These are phyloP conservation scores for Aurinia saxatilis DNA, from an alignment of 345 rosid genomes.

Conservation along the genomic window DNA sequence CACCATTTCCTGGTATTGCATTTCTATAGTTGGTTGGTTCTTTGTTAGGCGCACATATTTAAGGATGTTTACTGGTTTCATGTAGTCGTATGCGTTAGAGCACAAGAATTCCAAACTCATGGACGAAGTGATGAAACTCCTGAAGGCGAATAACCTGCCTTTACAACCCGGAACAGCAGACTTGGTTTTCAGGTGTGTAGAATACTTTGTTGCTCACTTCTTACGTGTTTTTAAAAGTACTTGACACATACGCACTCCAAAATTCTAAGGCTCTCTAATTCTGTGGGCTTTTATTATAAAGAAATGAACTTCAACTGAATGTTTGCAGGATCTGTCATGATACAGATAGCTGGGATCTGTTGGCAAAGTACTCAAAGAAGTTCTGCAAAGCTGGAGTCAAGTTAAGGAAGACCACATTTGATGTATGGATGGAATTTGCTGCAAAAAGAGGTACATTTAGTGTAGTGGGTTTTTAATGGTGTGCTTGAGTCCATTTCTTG, in stretches of 20 bases:
- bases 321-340: constrained; percentile 62
- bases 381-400: constrained; percentile 69
- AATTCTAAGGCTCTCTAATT: neutral
- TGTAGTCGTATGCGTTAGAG: constrained; percentile 60
- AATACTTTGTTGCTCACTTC: neutral
- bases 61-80: neutral
- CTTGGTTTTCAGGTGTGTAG: constrained; percentile 58
- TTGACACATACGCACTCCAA: neutral
- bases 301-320: constrained; percentile 21
- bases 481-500: too few species aligned
- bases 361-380: constrained; percentile 53
- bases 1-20: constrained; percentile 68
- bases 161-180: constrained; percentile 84
- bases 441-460: constrained; percentile 50
- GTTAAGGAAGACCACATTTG: constrained; percentile 59
- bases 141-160: constrained; percentile 49
- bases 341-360: constrained; percentile 56
- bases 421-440: constrained; percentile 80
- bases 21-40: neutral
- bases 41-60: neutral
- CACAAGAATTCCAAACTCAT: constrained; percentile 49
- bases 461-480: neutral
- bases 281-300: neutral
- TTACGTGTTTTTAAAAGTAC: neutral
- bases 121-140: constrained; percentile 59